Percentiles rank a stretch among this genome's conserved stretches.
phyloP scores from a whole-genome alignment of 495 filamentous ascomycete species.

The Aspergillus coremiiformis region DNA sequence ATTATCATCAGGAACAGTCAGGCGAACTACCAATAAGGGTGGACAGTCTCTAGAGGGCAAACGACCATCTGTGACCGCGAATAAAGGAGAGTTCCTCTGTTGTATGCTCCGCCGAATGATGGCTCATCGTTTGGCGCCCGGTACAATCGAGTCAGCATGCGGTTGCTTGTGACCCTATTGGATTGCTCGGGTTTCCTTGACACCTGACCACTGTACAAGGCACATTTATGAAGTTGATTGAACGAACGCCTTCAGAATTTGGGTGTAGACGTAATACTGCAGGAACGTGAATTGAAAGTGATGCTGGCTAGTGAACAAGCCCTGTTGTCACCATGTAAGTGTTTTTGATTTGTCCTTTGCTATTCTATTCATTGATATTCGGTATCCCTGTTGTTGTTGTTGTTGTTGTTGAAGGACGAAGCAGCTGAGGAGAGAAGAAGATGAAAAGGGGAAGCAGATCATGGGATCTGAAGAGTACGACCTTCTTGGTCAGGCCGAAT shows the following conservation, averaged over 20 bases:
- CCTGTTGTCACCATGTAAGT: neutral
- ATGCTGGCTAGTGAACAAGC: neutral
- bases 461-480: neutral
- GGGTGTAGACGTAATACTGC: neutral
- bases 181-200: neutral
- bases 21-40: constrained; percentile 8
- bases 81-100: neutral
- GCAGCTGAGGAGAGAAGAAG: neutral
- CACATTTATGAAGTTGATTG: neutral
- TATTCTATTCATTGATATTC: neutral
- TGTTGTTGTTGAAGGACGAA: too few relatives aligned
- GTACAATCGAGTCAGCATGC: constrained; percentile 11
- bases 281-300: neutral
- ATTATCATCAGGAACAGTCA: constrained; percentile 14
- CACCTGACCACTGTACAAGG: neutral
- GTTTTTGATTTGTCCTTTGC: neutral
- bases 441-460: neutral
- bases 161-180: constrained; percentile 20
- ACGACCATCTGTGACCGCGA: neutral
- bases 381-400: neutral
- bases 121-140: constrained; percentile 15
- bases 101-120: neutral
- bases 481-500: neutral
- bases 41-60: neutral
- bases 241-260: neutral